Conservation (phyloP, 1,284 basidiomycete species). For the Schizopora paradoxa region DNA sequence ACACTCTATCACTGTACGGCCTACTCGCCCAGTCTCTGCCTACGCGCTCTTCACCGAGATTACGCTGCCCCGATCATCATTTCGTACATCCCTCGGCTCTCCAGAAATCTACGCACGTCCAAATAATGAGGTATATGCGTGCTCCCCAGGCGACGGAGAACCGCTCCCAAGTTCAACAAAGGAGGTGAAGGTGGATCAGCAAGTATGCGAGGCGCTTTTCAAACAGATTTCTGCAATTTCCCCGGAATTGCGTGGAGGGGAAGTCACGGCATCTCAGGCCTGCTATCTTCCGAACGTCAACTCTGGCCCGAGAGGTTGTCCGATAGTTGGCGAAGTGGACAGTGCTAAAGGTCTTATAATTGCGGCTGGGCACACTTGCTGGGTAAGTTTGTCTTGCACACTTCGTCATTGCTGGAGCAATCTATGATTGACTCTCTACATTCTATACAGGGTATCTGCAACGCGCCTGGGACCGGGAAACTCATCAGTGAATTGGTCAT, state of each 20-base stretch:
- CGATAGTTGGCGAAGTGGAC: constrained; percentile 54
- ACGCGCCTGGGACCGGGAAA: constrained; percentile 64
- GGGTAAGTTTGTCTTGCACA: constrained; percentile 36
- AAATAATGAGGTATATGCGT: constrained; percentile 62
- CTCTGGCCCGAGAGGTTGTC: constrained; percentile 38
- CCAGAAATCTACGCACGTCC: constrained; percentile 72
- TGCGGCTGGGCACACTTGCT: constrained; percentile 67
- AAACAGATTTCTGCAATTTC: constrained; percentile 56
- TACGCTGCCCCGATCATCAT: constrained; percentile 32
- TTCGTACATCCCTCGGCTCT: constrained; percentile 49
- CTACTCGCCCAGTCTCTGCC: constrained; percentile 33
- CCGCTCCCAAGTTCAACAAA: constrained; percentile 56
- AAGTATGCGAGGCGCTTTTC: constrained; percentile 49
- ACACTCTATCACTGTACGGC: constrained; percentile 57
- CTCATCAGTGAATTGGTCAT: constrained; percentile 54
- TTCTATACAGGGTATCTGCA: constrained; percentile 55
- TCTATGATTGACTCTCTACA: not conserved
- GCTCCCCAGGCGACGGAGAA: constrained; percentile 59
- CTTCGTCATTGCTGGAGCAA: not conserved
- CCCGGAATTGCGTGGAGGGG: constrained; percentile 44
- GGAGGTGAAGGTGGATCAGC: constrained; percentile 48
- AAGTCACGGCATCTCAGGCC: constrained; percentile 52
- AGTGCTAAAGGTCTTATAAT: constrained; percentile 51
- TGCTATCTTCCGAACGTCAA: constrained; percentile 61
- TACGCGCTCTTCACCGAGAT: constrained; percentile 20